Evolutionary conservation across 2,329 filamentous ascomycete species (phyloP), one percentile per base, ranked within the genome.

Genomic region (Rutstroemia sp.): DNA sequence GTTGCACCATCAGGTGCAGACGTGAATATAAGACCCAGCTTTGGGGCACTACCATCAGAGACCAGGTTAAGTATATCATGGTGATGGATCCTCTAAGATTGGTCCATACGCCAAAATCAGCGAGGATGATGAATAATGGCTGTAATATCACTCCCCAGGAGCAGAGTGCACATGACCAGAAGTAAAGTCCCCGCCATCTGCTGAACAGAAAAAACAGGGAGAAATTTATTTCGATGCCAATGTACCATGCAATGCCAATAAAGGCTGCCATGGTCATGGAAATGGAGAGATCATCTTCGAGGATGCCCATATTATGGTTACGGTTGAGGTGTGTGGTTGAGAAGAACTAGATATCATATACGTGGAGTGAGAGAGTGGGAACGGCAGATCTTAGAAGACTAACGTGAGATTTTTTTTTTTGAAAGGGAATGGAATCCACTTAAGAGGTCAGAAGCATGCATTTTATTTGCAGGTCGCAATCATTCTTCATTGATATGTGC

Each of bases 11-110:
- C 2, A 82, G 71, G 61, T 81, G 77, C 2, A 82, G 72, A 21
- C 79, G 74, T 2, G 78, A 81, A 68, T 78, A 82, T 3, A 82
- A 71, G 8, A 82, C 79, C 42, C 19, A 45, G n/a, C 42, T 19
- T 45, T 42, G 39, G 39, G 39, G 39, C 5, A 42, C 39, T 14
- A 42, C 39, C 39, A 42, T n/a, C 16, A 42, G 39, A 5, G n/a
- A 42, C 39, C 39, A 45, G 42, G 42, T 45, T 45, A 45, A 45
- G 42, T 45, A 45, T 9, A 45, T 25, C 42, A 21, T 45, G 7
- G 42, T 45, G 21, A 45, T 45, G 42, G 42, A 45, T 45, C 42
- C 42, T 45, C 19, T 8, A 45, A 45, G 42, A 45, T 45, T 45
- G 6, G 6, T 25, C 42, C 42, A 45, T 45, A 45, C 42, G 6